Conservation (phyloP, 2,329 filamentous ascomycete species). For the Moelleriella libera region DNA sequence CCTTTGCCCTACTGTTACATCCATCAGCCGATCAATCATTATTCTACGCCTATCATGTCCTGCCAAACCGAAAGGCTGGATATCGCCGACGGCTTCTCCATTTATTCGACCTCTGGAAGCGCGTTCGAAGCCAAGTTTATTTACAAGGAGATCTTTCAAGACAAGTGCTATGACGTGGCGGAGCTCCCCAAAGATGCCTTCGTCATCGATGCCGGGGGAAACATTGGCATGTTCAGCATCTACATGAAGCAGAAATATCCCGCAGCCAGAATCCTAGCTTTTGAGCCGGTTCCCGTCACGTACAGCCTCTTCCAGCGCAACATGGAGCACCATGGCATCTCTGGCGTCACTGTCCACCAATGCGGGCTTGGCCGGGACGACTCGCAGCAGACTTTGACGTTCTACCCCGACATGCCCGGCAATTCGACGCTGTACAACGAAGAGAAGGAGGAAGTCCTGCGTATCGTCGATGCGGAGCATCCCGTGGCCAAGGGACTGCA, state of each 20-base stretch:
- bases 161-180: constrained; percentile 9
- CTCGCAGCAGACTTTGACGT: constrained; percentile 5
- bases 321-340: constrained; percentile 5
- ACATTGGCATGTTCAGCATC: constrained; percentile 12
- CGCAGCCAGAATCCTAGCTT: constrained; percentile 10
- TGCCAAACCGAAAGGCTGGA: not conserved
- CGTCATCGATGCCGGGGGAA: constrained; percentile 12
- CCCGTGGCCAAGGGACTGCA: constrained; percentile 2
- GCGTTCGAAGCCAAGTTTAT: constrained; percentile 8
- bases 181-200: constrained; percentile 5
- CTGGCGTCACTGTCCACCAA: constrained; percentile 4
- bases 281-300: constrained; percentile 11
- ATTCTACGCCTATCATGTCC: not conserved
- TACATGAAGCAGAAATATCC: constrained; percentile 13
- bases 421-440: constrained; percentile 10
- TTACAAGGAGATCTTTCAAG: constrained; percentile 10
- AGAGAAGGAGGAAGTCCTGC: constrained; percentile 5
- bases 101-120: constrained; percentile 3
- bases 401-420: constrained; percentile 9
- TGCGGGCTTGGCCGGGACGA: constrained; percentile 5
- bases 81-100: not conserved
- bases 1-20: no score
- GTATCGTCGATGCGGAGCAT: constrained; percentile 1
- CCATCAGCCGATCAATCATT: not conserved
- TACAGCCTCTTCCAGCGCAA: constrained; percentile 8